Evolutionary conservation across 495 filamentous ascomycete genomes (phyloP), one percentile per base, ranked within the genome.

Genomic region (Neurospora sp.): DNA sequence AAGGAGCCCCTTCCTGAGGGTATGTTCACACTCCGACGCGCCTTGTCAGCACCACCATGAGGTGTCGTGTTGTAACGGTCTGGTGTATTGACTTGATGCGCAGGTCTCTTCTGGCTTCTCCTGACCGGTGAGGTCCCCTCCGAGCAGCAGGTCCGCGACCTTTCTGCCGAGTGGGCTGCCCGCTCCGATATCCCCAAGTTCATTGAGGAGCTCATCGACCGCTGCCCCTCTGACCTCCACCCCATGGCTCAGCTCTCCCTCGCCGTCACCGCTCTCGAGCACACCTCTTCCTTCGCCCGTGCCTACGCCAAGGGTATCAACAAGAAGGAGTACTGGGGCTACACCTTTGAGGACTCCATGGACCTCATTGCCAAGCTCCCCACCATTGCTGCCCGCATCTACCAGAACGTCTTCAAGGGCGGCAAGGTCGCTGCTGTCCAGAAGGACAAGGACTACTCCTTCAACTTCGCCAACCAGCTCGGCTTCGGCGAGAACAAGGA

Each of bases 291-390:
- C 70, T 99, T 99, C 84, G 89, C 96, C 78, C 97, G 97, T 87
- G 95, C 95, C 78, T 99, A 99, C 79, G 95, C 94, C 77, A 97
- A 96, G 89, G 96, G 96, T 81, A 91, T 99, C 79, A 94, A 93
- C 88, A 99, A 99, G 91, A 92, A 92, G 83, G 93, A 98, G 75
- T 99, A 99, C 92, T 99, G 96, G 96, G 89, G 89, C 84, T 93
- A 98, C 88, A 97, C 96, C 76, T 99, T 96, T 79, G 96, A 99
- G 89, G 96, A 99, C 86, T 97, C 94, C 72, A 98, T 99, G 96
- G 94, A 99, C 86, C 87, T 98, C 81, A 98, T 99, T 83, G 96
- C 96, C 82, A 99, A 98, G 90, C 93, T 99, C 75, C 96, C 96
- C 78, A 97, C 93, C 81, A 98, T 99, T 78, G 96, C 96, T 72